A percentile compares a stretch with the other conserved stretches of the same genome.
These are phyloP conservation scores for Aspergillus leporis DNA, from an alignment of 495 filamentous ascomycete species.

Conservation along the genomic window DNA sequence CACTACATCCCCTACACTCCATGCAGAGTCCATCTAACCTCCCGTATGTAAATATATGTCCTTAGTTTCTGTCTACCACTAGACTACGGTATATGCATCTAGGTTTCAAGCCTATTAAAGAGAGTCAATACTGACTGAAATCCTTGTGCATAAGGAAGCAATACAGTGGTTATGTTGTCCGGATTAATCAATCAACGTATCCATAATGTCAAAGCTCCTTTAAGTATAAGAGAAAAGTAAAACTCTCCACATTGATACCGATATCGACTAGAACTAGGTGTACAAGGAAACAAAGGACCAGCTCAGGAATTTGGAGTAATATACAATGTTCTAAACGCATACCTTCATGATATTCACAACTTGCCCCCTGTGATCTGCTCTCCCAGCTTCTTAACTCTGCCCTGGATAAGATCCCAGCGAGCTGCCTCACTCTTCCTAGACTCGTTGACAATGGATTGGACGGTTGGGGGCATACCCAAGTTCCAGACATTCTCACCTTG, in stretches of 20 bases:
- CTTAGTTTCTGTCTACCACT: no score
- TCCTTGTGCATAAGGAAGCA: no score
- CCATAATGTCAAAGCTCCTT: background rate
- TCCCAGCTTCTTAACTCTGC: slow-evolving; percentile 62
- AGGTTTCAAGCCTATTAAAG: no score
- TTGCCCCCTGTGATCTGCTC: slow-evolving; percentile 72
- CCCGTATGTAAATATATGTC: no score
- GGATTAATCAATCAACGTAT: background rate
- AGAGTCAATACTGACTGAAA: no score
- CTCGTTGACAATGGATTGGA: slow-evolving; percentile 40
- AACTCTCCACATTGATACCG: slow-evolving; percentile 1
- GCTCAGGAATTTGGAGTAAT: slow-evolving; percentile 18
- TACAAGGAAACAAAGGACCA: slow-evolving; percentile 9
- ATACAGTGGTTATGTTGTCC: no score
- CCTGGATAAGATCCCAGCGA: slow-evolving; percentile 49
- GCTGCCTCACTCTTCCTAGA: slow-evolving; percentile 31
- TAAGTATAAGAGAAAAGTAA: background rate
- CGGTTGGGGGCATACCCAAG: slow-evolving; percentile 51
- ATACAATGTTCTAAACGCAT: slow-evolving; percentile 17
- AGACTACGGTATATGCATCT: no score
- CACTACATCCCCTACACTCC: no score
- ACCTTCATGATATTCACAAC: slow-evolving; percentile 38
- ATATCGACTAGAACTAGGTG: slow-evolving; percentile 10
- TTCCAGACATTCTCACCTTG: slow-evolving; percentile 60
- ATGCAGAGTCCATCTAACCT: no score